Base-by-base conservation (phyloP, 345 rosid species). In the Cardiospermum halicacabum region DNA sequence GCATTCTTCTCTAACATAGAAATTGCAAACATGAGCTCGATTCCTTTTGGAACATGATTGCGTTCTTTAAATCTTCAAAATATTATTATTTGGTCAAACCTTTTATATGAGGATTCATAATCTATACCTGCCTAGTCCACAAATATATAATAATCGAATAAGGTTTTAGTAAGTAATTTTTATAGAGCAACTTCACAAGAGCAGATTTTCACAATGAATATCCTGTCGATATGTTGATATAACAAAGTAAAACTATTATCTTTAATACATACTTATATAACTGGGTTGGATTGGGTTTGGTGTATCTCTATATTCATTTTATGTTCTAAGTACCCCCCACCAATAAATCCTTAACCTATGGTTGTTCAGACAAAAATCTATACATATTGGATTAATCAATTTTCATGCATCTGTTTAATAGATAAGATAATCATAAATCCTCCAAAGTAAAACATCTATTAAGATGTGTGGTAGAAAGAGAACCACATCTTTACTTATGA, bases 21-120 rank as follows among this genome's bases (percentile, higher is more conserved):
- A 93, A 79, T 96, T 93, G 83, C 98, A 93, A 71, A 93, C 86
- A 81, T 90, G 98, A 50, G 98, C 97, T 74, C 94, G 54, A 47
- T 93, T 93, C 63, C 98, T 77, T 74, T 93, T 90, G 70, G 90
- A 91, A 74, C 87, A 93, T 15, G 97, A 96, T 21, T 87, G 79
- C 37, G 98, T 93, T 63, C 98, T 84, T 72, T 93, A 96, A 66
- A 93, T 96, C 84, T 93, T 90, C 73, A 90, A n/a, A 58, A 93
- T 90, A 28, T 96, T 93, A 72, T 93, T 97, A 73, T 75, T 93
- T 59, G 98, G 78, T 3, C 85, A 84, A 45, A 54, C 95, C 76
- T 90, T 93, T 97, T 95, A 67, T 74, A 93, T n/a, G 98, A 93
- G 62, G 98, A 93, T 69, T 93, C 97, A 71, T 93, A 93, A 77